Percentiles rank a stretch among this genome's conserved stretches.
phyloP scores from a whole-genome alignment of 192 early-diverging fungal genomes.

The Lobosporangium transversale region DNA sequence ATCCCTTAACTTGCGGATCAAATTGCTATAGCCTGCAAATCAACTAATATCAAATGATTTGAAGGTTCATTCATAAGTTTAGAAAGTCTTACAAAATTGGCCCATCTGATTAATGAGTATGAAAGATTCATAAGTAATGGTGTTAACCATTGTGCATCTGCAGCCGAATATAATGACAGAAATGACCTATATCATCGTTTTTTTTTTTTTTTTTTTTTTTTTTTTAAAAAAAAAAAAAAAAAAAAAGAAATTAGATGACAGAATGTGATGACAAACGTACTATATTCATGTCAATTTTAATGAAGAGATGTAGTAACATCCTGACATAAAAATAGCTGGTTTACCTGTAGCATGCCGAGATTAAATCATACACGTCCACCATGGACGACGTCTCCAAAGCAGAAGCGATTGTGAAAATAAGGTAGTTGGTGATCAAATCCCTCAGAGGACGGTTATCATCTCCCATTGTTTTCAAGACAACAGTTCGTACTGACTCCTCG shows the following conservation, averaged over 20 bases:
- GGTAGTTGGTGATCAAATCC: conserved; percentile 35
- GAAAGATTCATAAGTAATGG: conserved; percentile 28
- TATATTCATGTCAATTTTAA: neutral
- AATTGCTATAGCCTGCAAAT: neutral
- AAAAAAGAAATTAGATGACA: too few relatives aligned
- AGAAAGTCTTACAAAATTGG: conserved; percentile 15
- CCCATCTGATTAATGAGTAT: conserved; percentile 30
- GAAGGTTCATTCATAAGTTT: neutral
- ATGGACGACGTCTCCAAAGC: conserved; percentile 14
- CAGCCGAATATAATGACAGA: conserved; percentile 12
- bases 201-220: neutral
- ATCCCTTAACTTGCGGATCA: too few relatives aligned
- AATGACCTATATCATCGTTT: conserved; percentile 19
- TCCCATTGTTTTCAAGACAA: conserved; percentile 6
- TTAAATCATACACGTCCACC: conserved; percentile 20
- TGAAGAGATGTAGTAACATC: neutral
- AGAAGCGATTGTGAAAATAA: conserved; percentile 33
- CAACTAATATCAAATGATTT: neutral
- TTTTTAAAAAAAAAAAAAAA: too few relatives aligned
- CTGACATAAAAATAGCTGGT: neutral
- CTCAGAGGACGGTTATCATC: neutral
- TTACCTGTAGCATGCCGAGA: conserved; percentile 38
- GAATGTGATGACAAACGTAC: neutral
- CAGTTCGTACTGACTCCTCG: conserved; percentile 18
- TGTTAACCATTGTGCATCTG: conserved; percentile 34